Base-by-base conservation (phyloP, 75 land plant genomes). In the Cryptomeria japonica region DNA sequence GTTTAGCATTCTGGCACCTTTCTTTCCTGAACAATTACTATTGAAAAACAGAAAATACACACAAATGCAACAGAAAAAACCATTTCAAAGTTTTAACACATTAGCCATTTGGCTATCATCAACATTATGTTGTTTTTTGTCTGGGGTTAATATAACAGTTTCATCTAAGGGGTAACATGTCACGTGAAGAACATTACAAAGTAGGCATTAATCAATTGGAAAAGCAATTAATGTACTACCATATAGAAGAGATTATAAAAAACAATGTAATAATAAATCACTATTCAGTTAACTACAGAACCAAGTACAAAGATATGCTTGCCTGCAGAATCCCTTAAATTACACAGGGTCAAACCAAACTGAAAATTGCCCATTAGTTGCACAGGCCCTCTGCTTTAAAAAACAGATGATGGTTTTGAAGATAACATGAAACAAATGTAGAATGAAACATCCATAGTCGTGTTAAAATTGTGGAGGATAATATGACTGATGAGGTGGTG, bases 391-490 rank as follows among this genome's bases (percentile, higher is more conserved):
- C 28, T 79, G 42, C 19, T 41, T 38, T 25, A 41, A 80, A 44
- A 78, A 78, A 4, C n/a, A 64, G 8, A 28, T 64, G n/a, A 64
- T 28, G 70, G 46, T n/a, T 13, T 44, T 44, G 14, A 44, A 82
- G 44, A n/a, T 82, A 28, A 44, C 41, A 82, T 44, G 46, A 82
- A 82, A 7, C 5, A 82, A 82, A 82, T 75, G 34, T 75, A 34
- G 37, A 11, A 75, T 34, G 8, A 49, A 82, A 46, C 3, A 3
- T 28, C 7, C 12, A 44, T 3, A 46, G 13, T 22, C 46, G 22
- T 12, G 14, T 82, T 28, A 85, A 85, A 34, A 51, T 42, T 85
- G 72, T 3, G 86, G 72, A 16, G 41, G 86, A 85, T 85, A 85
- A 64, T 64, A 64, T 6, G 70, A 1, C 6, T 64, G 70, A 6